These are phyloP conservation scores for Galerina sulciceps DNA, from an alignment of 768 basidiomycete genomes.

Conservation along the genomic window DNA sequence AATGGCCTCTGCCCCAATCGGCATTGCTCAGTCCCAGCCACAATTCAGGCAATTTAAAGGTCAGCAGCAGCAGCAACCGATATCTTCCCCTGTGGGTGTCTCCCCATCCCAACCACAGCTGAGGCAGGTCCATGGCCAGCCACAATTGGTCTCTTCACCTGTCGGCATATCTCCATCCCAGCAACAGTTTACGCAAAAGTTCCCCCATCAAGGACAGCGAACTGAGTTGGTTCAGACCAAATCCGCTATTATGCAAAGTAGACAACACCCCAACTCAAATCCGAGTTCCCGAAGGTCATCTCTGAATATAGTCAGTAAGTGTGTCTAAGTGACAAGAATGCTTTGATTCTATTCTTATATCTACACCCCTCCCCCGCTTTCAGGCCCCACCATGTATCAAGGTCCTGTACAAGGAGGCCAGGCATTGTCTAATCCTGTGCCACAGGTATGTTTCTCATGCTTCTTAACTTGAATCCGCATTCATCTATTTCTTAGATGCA, in stretches of 20 bases:
- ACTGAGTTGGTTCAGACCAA: conserved; percentile 7
- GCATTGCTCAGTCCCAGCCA: neutral
- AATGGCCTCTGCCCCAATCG: neutral
- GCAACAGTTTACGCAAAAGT: neutral
- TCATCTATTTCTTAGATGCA: no score
- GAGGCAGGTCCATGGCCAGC: neutral
- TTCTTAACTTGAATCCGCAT: no score
- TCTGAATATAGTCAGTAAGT: conserved; percentile 8
- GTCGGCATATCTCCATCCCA: neutral
- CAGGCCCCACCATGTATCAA: no score
- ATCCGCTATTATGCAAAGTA: conserved; percentile 2
- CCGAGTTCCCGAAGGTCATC: conserved; percentile 7
- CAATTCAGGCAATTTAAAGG: neutral
- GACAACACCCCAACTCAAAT: conserved; percentile 5
- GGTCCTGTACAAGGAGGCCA: no score
- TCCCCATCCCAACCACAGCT: neutral
- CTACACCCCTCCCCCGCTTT: no score
- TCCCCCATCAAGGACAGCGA: conserved; percentile 1
- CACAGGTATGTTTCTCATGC: no score
- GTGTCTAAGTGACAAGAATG: neutral
- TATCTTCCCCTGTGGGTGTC: neutral
- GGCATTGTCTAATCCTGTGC: no score
- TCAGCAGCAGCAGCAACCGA: neutral
- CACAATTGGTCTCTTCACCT: neutral
- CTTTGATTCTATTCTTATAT: neutral